Evolutionary conservation across 768 basidiomycete genomes (phyloP), one percentile per base, ranked within the genome.

Genomic region (Lentinus brumalis): DNA sequence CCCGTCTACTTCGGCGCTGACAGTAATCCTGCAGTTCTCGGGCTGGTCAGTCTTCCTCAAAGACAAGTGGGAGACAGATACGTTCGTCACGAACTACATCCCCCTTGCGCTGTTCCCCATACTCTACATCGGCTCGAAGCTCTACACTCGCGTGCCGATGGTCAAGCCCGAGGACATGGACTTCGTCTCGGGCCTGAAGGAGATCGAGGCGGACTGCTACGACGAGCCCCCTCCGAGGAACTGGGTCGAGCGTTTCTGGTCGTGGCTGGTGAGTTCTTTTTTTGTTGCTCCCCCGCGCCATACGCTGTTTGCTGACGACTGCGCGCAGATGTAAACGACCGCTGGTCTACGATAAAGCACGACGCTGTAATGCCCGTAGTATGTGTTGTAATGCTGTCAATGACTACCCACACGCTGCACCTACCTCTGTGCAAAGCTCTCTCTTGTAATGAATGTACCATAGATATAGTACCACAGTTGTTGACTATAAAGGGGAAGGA

Each of bases 41-140:
- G 82, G 77, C 14, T 84, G 74, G 71, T 57, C 64, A 2, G 83
- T 86, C 45, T 88, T 87, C 79, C 74, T 86, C 53, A 74, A 73
- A 54, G 77, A 73, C 29, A 62, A 75, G 0, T 88, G 86, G 92
- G 69, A 71, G 30, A 78, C 78, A 4, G 86, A 83, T 32, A 80
- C 73, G n/a, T 96, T 96, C 67, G 80, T 96, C 56, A 94, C 93
- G 26, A 92, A 85, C 72, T 97, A 96, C 73, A 70, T 94, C 46
- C 91, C 89, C 21, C 58, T 76, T 46, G 59, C 70, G n/a, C 55
- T 87, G 35, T 93, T 94, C 85, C 92, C 92, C 18, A 54, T 94
- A 52, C 70, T 96, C 40, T 96, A 91, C 73, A 8, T 80, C 40
- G 79, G 74, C 16, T 83, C 86, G 61, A 84, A 83, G 68, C 61